These are phyloP conservation scores for Penicillium turbatum DNA, from an alignment of 495 filamentous ascomycete species.

Conservation along the genomic window DNA sequence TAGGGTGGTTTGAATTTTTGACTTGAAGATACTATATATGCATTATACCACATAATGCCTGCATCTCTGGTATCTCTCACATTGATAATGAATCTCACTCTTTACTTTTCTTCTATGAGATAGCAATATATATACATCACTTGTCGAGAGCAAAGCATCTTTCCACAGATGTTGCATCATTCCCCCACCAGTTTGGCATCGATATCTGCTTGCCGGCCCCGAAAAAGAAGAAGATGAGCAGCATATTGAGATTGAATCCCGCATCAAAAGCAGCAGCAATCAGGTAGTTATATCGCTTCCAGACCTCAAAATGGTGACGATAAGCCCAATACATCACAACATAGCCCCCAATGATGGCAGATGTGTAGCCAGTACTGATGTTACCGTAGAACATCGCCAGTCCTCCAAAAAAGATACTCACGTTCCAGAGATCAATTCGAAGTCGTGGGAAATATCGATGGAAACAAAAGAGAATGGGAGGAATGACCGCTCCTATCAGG, in stretches of 20 bases:
- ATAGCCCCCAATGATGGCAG: conserved; percentile 52
- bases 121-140: not conserved
- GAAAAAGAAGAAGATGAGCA: conserved; percentile 54
- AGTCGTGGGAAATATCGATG: conserved; percentile 46
- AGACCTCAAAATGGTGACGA: conserved; percentile 48
- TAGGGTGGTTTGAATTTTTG: too few species aligned
- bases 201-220: conserved; percentile 47
- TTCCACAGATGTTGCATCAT: conserved; percentile 36
- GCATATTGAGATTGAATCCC: conserved; percentile 53
- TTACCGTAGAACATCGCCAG: conserved; percentile 36
- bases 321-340: conserved; percentile 54
- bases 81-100: too few species aligned
- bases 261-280: conserved; percentile 55
- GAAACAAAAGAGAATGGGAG: conserved; percentile 43
- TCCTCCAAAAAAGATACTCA: conserved; percentile 48
- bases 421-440: conserved; percentile 53
- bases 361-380: conserved; percentile 51
- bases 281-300: conserved; percentile 55
- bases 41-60: too few species aligned
- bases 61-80: too few species aligned
- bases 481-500: conserved; percentile 49
- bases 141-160: conserved; percentile 33
- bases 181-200: conserved; percentile 59
- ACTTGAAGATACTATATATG: too few species aligned
- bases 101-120: too few species aligned